These are phyloP conservation scores for Nidularia pulvinata DNA, from an alignment of 768 basidiomycete species.

Conservation along the genomic window DNA sequence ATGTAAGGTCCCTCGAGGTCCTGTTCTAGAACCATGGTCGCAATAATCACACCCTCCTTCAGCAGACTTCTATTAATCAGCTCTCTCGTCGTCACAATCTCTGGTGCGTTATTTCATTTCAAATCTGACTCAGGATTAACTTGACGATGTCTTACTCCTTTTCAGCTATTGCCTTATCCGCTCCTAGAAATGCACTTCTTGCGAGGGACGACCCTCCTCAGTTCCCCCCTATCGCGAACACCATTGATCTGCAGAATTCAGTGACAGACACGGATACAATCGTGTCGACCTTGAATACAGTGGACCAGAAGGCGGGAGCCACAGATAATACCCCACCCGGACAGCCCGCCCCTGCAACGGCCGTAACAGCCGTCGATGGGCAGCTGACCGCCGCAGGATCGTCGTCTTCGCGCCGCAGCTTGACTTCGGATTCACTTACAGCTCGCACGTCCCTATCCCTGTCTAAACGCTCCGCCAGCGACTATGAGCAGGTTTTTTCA, in stretches of 20 bases:
- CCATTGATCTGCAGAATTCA: constrained; percentile 16
- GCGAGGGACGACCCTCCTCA: constrained; percentile 18
- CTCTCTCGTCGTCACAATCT: too few relatives aligned
- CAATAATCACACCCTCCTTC: too few relatives aligned
- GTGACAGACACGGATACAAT: constrained; percentile 31
- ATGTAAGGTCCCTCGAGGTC: too few relatives aligned
- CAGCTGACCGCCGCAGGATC: constrained; percentile 20
- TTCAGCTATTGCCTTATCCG: not conserved
- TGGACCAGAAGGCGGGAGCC: constrained; percentile 38
- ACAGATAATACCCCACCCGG: constrained; percentile 23
- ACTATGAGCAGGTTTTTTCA: constrained; percentile 35
- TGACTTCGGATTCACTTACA: not conserved
- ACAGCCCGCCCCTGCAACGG: constrained; percentile 29
- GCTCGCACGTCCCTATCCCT: constrained; percentile 7
- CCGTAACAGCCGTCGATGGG: constrained; percentile 45
- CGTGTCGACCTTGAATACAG: constrained; percentile 24
- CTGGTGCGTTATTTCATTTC: too few relatives aligned
- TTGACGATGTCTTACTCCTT: too few relatives aligned
- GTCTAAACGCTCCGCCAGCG: constrained; percentile 16
- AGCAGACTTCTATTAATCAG: too few relatives aligned
- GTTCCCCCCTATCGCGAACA: constrained; percentile 9
- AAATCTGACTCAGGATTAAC: too few relatives aligned
- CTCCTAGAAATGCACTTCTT: constrained; percentile 16
- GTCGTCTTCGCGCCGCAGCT: constrained; percentile 5
- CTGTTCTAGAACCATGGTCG: too few relatives aligned